Base-by-base conservation (phyloP, 2,329 filamentous ascomycete species). In the Ascocoryne sarcoides region DNA sequence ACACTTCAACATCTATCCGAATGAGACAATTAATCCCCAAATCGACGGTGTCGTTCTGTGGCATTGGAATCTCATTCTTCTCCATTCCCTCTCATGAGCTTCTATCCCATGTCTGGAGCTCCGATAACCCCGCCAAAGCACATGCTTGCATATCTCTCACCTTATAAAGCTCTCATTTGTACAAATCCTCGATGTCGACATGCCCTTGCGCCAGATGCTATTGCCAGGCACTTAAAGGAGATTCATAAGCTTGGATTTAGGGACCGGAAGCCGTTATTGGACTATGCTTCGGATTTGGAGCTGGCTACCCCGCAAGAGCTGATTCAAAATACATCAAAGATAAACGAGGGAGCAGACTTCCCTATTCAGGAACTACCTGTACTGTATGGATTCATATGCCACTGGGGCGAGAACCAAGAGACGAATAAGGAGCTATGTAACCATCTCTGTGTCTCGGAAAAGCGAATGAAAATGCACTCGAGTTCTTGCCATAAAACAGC, bases 381-480 rank as follows among this genome's bases (percentile, higher is more conserved):
- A 4, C 40, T 54, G 12, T 43, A 54, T 18, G 59, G 58, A 2
- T 31, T 55, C 17, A 31, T 23, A 31, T 60, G 56, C 46, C 23
- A 7, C 23, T 26, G 12, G 7, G 23, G 12, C 7, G 23, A 12
- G 12, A 12, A 26, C 7, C 7, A 12, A 26, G 23, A 26, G 12
- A 34, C 21, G 19, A 48, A 47, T 18, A 8, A 44, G 2, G 44
- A 45, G n/a, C n/a, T n/a, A 7, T 62, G 59, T 32, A 14, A 32
- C 5, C 52, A 61, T 44, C 48, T 60, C 2, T 60, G 58, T 37
- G 40, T 52, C 2, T 53, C 58, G 1, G 46, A 32, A n/a, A 62
- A 62, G 44, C 50, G 59, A 4, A 62, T 61, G 59, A 57, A 56
- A 37, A 47, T 42, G 17, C 59, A 62, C 37, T 60, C 56, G 57